phyloP scores from a whole-genome alignment of 768 basidiomycete genomes.

The Calocera cornea region DNA sequence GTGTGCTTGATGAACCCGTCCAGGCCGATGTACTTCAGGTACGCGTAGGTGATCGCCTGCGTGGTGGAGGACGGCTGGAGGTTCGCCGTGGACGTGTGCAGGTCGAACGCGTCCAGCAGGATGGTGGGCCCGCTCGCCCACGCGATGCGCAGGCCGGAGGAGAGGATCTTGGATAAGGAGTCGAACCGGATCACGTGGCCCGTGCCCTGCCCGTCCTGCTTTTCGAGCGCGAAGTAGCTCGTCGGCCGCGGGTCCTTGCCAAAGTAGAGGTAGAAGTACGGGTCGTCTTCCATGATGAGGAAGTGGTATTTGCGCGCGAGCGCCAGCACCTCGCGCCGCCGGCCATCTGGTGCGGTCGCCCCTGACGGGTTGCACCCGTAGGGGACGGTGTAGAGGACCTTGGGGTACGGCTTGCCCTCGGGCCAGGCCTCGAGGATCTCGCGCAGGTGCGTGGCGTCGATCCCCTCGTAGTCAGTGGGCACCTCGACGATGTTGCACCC shows the following conservation, averaged over 20 bases:
- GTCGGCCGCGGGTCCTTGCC: slow-evolving; percentile 47
- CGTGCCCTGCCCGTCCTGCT: slow-evolving; percentile 31
- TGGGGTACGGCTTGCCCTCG: slow-evolving; percentile 52
- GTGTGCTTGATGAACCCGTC: slow-evolving; percentile 61
- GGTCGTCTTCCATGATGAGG: slow-evolving; percentile 80
- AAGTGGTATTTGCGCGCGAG: slow-evolving; percentile 62
- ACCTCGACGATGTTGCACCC: slow-evolving; percentile 53
- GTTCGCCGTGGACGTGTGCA: slow-evolving; percentile 51
- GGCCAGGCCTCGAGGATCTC: slow-evolving; percentile 65
- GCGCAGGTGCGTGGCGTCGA: slow-evolving; percentile 46
- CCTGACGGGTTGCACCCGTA: slow-evolving; percentile 84
- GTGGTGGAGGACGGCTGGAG: slow-evolving; percentile 52
- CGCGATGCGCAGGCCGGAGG: slow-evolving; percentile 66
- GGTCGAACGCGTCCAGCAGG: slow-evolving; percentile 55
- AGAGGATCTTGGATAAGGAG: slow-evolving; percentile 72
- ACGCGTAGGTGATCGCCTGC: slow-evolving; percentile 44
- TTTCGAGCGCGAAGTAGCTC: slow-evolving; percentile 74
- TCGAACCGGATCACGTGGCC: slow-evolving; percentile 83
- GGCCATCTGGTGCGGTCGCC: slow-evolving; percentile 53
- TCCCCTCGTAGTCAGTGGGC: slow-evolving; percentile 59
- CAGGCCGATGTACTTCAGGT: slow-evolving; percentile 61
- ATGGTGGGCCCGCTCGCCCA: slow-evolving; percentile 62
- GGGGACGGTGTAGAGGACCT: slow-evolving; percentile 71
- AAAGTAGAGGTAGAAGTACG: slow-evolving; percentile 57
- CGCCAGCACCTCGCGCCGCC: slow-evolving; percentile 56